Conservation (phyloP, 148 eudicot genomes). For the Nyssa sinensis region DNA sequence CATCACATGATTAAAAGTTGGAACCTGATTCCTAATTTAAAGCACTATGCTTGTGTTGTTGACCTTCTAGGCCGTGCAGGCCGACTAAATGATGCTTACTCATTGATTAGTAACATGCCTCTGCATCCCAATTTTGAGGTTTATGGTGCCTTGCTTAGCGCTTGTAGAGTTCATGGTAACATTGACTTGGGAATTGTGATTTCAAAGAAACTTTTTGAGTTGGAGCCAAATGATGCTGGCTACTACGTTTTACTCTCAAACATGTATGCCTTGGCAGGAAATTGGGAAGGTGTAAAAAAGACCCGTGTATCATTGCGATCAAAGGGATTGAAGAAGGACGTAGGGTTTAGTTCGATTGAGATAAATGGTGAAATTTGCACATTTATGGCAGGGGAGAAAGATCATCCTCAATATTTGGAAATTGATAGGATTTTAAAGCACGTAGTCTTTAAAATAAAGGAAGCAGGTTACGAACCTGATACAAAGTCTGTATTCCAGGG, state of each 20-base stretch:
- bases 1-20: slow-evolving; percentile 29
- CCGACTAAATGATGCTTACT: slow-evolving; percentile 41
- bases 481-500: slow-evolving; percentile 15
- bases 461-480: slow-evolving; percentile 22
- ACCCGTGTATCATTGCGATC: slow-evolving; percentile 25
- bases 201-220: slow-evolving; percentile 29
- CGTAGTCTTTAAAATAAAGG: slow-evolving; percentile 15
- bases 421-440: slow-evolving; percentile 9
- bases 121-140: slow-evolving; percentile 27
- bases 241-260: slow-evolving; percentile 43
- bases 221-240: slow-evolving; percentile 44
- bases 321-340: slow-evolving; percentile 44
- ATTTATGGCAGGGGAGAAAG: slow-evolving; percentile 29
- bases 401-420: slow-evolving; percentile 29
- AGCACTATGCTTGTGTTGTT: slow-evolving; percentile 56
- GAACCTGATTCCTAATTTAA: slow-evolving; percentile 37
- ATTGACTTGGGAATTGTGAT: slow-evolving; percentile 39
- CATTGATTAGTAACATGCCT: slow-evolving; percentile 37
- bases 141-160: slow-evolving; percentile 49
- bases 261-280: slow-evolving; percentile 48
- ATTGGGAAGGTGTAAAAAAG: slow-evolving; percentile 32
- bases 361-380: slow-evolving; percentile 22
- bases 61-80: slow-evolving; percentile 64
- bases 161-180: slow-evolving; percentile 45
- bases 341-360: slow-evolving; percentile 48